Base-by-base conservation (phyloP, 2,329 filamentous ascomycete species). In the Diaporthe sp. region DNA sequence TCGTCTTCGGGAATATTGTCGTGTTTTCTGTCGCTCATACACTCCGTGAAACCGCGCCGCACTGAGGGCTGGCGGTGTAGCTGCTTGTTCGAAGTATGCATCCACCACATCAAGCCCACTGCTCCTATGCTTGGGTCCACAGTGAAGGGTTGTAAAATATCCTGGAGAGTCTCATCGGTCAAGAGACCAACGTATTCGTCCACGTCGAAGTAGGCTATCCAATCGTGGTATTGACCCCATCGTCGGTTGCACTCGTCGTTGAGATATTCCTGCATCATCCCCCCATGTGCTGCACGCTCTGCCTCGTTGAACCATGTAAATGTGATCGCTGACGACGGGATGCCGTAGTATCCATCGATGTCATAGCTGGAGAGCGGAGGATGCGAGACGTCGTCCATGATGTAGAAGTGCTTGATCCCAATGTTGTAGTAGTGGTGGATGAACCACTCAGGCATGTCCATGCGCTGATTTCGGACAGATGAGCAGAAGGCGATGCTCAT, bases 151-250 rank as follows among this genome's bases (percentile, higher is more conserved):
- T 76, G 76, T 37, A 84, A 76, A 15, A 83, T 73, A 4, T 79
- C 77, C 17, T 76, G 74, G 4, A 83, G 69, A 0, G 79, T 82
- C 62, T 82, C 78, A 3, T 76, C 69, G 73, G 19, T 77, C 55
- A 55, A 78, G 77, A 72, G 39, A 77, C 82, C 82, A 34, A 83
- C 75, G 72, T 82, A 84, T 75, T 84, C 82, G 71, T 83, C 81
- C 28, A 76, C 77, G 76, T 83, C 82, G 42, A 83, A 76, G 72
- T 81, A 83, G 12, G 79, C 82, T 25, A 82, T 81, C 81, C 82
- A 83, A 13, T 71, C 68, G 77, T 81, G 74, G 25, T 81, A 19
- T 77, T 77, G 19, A 75, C 75, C 37, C 79, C 78, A 57, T 79
- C 80, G 17, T 15, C 57, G 57, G 34, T 62, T 73, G 58, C 70